Percentiles rank a stretch among this genome's conserved stretches.
These are phyloP conservation scores for Leccinum uliginosum DNA, from an alignment of 768 basidiomycete species.

Conservation along the genomic window DNA sequence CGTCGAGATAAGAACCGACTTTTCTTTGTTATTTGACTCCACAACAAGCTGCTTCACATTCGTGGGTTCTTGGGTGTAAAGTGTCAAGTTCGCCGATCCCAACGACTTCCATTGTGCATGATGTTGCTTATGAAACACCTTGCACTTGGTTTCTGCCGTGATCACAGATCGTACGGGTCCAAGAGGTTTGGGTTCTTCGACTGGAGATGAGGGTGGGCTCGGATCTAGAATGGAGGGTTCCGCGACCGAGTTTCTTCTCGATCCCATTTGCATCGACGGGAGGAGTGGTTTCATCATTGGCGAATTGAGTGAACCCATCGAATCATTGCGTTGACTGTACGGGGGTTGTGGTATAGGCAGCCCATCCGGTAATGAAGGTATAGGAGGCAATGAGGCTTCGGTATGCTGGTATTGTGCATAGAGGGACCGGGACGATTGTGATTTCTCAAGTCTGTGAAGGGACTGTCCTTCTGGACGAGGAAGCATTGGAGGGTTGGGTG, in stretches of 20 bases:
- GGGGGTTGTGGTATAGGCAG: constrained; percentile 29
- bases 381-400: constrained; percentile 30
- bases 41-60: constrained; percentile 97
- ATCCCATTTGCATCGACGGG: constrained; percentile 57
- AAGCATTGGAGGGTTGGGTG: constrained; percentile 8
- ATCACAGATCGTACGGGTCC: constrained; percentile 77
- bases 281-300: constrained; percentile 49
- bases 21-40: constrained; percentile 73
- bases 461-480: constrained; percentile 45
- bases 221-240: constrained; percentile 58
- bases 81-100: constrained; percentile 79
- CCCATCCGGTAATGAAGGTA: constrained; percentile 35
- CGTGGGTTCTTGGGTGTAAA: constrained; percentile 81
- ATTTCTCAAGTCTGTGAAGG: constrained; percentile 40
- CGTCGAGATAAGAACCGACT: constrained; percentile 83
- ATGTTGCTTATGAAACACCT: constrained; percentile 92
- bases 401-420: constrained; percentile 48
- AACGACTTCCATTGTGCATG: constrained; percentile 98
- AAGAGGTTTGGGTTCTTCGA: constrained; percentile 45
- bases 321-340: constrained; percentile 18
- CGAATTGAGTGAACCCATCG: constrained; percentile 25
- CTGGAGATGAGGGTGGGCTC: constrained; percentile 84
- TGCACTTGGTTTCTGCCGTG: constrained; percentile 94
- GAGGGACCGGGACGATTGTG: constrained; percentile 57
- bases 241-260: constrained; percentile 48